A percentile compares a stretch with the other conserved stretches of the same genome.
phyloP scores from a whole-genome alignment of 1,284 basidiomycete species.

The Acaromyces ingoldii region DNA sequence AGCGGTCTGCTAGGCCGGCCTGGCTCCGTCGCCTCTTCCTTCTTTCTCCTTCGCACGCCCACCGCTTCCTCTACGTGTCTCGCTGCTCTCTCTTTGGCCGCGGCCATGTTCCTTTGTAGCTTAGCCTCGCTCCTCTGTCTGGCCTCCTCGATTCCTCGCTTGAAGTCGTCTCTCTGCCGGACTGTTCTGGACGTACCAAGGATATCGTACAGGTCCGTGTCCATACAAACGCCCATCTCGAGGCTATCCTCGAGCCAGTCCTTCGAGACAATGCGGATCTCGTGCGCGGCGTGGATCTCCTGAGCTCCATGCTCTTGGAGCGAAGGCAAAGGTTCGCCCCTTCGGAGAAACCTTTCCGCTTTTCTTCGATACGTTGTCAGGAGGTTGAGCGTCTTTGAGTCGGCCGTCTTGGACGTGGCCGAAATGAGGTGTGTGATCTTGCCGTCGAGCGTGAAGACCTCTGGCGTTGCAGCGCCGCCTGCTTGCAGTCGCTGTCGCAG shows the following conservation, averaged over 20 bases:
- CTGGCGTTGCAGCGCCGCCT: slow-evolving; percentile 12
- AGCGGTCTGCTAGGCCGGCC: too few relatives aligned
- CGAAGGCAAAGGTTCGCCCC: background rate
- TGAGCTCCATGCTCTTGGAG: background rate
- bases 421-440: slow-evolving; percentile 52
- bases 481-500: slow-evolving; percentile 10
- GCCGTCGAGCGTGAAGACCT: slow-evolving; percentile 54
- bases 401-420: slow-evolving; percentile 56
- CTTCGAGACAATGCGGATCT: slow-evolving; percentile 70
- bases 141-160: too few relatives aligned
- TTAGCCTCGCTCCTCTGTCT: too few relatives aligned
- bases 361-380: slow-evolving; percentile 22
- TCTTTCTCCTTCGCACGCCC: too few relatives aligned
- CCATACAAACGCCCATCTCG: slow-evolving; percentile 59
- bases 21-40: too few relatives aligned
- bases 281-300: slow-evolving; percentile 55
- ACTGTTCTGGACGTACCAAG: too few relatives aligned
- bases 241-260: slow-evolving; percentile 80
- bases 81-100: too few relatives aligned
- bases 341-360: slow-evolving; percentile 7
- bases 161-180: too few relatives aligned
- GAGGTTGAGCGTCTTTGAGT: slow-evolving; percentile 56
- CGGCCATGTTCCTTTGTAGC: too few relatives aligned
- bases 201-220: slow-evolving; percentile 33
- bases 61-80: too few relatives aligned